phyloP scores from a whole-genome alignment of 2,329 filamentous ascomycete species.

The Mollisiaceae sp. region DNA sequence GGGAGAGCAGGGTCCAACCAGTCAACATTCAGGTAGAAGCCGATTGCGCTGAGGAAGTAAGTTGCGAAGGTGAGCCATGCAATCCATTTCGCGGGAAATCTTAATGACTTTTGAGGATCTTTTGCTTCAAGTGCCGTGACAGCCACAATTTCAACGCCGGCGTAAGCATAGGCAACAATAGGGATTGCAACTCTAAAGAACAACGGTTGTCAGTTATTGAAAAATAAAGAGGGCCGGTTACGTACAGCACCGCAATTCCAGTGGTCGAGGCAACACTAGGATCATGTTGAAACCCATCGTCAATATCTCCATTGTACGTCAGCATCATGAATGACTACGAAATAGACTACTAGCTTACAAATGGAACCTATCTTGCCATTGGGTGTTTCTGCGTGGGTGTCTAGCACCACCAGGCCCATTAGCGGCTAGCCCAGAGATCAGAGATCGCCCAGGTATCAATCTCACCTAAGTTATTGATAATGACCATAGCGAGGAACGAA shows the following conservation, averaged over 20 bases:
- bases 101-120: constrained; percentile 27
- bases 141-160: constrained; percentile 44
- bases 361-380: neutral
- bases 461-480: constrained; percentile 17
- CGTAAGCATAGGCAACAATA: constrained; percentile 42
- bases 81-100: constrained; percentile 42
- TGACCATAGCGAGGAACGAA: constrained; percentile 16
- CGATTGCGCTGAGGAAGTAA: constrained; percentile 39
- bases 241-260: constrained; percentile 40
- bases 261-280: constrained; percentile 34
- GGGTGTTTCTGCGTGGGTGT: neutral
- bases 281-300: constrained; percentile 31
- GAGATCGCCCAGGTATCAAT: neutral
- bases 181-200: constrained; percentile 40
- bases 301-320: constrained; percentile 16
- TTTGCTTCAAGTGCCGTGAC: constrained; percentile 45
- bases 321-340: neutral
- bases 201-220: neutral
- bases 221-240: neutral
- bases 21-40: constrained; percentile 39
- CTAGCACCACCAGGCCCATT: neutral
- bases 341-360: neutral
- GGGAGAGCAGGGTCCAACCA: constrained; percentile 31
- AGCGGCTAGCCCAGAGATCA: neutral
- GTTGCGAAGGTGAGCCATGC: constrained; percentile 34